Evolutionary conservation across 1,284 basidiomycete species (phyloP), one percentile per base, ranked within the genome.

Genomic region (Laetiporus sulphureus): DNA sequence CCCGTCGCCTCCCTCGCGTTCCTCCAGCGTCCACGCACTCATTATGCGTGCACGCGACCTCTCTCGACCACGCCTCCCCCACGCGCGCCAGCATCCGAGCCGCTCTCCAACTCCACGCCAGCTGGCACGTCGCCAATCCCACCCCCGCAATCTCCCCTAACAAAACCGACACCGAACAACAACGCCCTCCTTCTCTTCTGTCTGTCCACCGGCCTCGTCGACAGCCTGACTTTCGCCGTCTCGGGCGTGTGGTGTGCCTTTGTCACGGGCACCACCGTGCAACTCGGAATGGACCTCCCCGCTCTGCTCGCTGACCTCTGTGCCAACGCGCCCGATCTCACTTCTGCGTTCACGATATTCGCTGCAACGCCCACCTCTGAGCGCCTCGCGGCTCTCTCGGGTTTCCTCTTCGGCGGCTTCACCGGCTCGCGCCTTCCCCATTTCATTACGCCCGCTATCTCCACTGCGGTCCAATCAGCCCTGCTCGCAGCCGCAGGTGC

Each of bases 151-250:
- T n/a, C n/a, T n/a, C n/a, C n/a, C n/a, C n/a, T n/a, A n/a, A n/a
- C n/a, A n/a, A n/a, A n/a, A n/a, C n/a, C n/a, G n/a, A n/a, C n/a
- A n/a, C n/a, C n/a, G n/a, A n/a, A n/a, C n/a, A n/a, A n/a, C n/a
- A n/a, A n/a, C n/a, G 41, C 41, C 36, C 41, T 42, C 30, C 41
- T 42, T n/a, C 41, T 42, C 35, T 42, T 42, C 35, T 42, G 41
- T 23, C 35, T 42, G 10, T 38, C 41, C 29, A 42, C 41, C 10
- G 41, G 41, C 6, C 41, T 42, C 30, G 36, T 42, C n/a, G 41
- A 42, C 41, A 42, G 41, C 36, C 41, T 42, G 15, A 42, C 41
- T n/a, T 42, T 42, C 25, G 41, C 41, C 23, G 30, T 38, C 20
- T 38, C 41, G 7, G 41, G 41, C 22, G 41, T 42, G 8, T 42